Percentiles rank a stretch among this genome's conserved stretches.
Conservation (phyloP, 139 green algal genomes). For the Protoeuglena noctilucae region DNA sequence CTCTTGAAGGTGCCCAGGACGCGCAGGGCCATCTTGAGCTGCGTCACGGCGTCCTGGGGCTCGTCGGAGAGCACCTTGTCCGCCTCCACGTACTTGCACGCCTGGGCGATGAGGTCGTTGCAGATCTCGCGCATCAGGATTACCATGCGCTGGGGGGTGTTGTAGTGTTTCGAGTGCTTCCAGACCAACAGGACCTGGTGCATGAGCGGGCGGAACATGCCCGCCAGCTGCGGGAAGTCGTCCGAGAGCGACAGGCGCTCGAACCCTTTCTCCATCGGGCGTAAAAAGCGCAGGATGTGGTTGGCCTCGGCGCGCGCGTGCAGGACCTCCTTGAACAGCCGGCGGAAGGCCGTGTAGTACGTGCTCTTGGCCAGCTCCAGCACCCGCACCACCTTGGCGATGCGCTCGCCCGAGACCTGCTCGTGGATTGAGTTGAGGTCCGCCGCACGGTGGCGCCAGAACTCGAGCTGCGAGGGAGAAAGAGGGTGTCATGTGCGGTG, state of each 20-base stretch:
- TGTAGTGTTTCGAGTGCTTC: conserved; percentile 70
- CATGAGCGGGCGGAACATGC: conserved; percentile 70
- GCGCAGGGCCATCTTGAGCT: conserved; percentile 55
- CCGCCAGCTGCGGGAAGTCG: conserved; percentile 39
- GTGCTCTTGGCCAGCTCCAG: conserved; percentile 57
- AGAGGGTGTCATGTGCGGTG: too few species aligned
- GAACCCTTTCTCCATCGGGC: conserved; percentile 49
- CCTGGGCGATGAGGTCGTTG: conserved; percentile 77
- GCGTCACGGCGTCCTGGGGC: conserved; percentile 59
- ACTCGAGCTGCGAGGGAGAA: too few species aligned
- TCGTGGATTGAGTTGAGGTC: conserved; percentile 69
- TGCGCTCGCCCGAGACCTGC: conserved; percentile 41
- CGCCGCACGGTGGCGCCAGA: conserved; percentile 58
- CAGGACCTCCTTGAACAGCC: conserved; percentile 38
- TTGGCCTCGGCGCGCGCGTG: conserved; percentile 43
- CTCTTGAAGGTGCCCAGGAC: conserved; percentile 69
- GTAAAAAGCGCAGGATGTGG: conserved; percentile 62
- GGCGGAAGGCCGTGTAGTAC: conserved; percentile 60
- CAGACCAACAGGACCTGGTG: conserved; percentile 80
- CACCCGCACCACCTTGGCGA: conserved; percentile 51
- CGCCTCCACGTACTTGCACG: conserved; percentile 12
- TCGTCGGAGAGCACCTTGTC: conserved; percentile 29
- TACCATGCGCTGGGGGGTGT: conserved; percentile 51
- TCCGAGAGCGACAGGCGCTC: conserved; percentile 40
- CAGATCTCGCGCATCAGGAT: conserved; percentile 69